A percentile compares a stretch with the other conserved stretches of the same genome.
These are phyloP conservation scores for Nyssa sinensis DNA, from an alignment of 148 eudicot genomes.

Conservation along the genomic window DNA sequence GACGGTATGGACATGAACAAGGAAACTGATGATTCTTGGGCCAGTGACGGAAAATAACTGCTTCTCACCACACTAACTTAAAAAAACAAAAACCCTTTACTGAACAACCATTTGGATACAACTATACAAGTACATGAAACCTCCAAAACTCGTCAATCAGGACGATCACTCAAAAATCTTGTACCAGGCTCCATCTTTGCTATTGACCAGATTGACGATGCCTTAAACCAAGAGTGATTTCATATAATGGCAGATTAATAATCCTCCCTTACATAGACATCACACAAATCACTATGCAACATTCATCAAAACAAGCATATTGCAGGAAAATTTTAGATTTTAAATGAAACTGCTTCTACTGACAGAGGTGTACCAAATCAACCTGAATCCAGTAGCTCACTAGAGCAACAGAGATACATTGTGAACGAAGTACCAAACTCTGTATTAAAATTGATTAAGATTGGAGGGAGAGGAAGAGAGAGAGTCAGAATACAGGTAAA, in stretches of 20 bases:
- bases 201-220: no score
- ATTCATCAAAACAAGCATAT: neutral
- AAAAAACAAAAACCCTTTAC: neutral
- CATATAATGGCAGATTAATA: neutral
- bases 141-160: neutral
- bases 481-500: constrained; percentile 9
- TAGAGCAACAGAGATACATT: no score
- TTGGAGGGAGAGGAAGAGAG: neutral
- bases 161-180: neutral
- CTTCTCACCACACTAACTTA: neutral
- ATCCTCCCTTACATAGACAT: neutral
- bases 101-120: neutral
- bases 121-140: neutral
- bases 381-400: neutral
- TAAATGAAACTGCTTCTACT: neutral
- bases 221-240: neutral
- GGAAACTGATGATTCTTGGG: neutral
- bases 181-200: no score
- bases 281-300: neutral
- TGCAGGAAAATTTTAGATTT: neutral
- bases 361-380: neutral
- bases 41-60: no score
- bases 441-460: neutral
- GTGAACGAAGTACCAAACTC: no score
- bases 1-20: neutral